A percentile compares a stretch with the other conserved stretches of the same genome.
phyloP scores from a whole-genome alignment of 768 basidiomycete species.

The Hypholoma sublateritium region DNA sequence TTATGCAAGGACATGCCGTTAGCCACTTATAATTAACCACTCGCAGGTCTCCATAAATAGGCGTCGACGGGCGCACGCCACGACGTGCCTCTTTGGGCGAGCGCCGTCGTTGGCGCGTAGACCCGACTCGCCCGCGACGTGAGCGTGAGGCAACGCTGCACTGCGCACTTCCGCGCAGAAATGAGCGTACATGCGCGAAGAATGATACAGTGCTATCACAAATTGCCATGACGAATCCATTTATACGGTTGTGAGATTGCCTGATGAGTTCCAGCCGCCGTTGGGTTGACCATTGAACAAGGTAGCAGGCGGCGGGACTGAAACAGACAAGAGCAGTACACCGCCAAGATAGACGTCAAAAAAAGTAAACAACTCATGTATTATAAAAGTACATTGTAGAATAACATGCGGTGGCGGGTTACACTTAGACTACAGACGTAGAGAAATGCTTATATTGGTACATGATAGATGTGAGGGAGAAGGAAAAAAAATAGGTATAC shows the following conservation, averaged over 20 bases:
- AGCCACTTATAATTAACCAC: background rate
- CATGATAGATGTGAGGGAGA: background rate
- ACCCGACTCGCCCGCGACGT: background rate
- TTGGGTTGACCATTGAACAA: background rate
- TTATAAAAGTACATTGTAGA: conserved; percentile 1
- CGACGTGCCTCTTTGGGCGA: background rate
- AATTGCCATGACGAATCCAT: background rate
- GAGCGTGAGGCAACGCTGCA: too few species aligned
- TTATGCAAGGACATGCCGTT: background rate
- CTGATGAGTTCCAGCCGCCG: background rate
- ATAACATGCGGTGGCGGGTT: background rate
- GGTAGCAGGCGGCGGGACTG: background rate
- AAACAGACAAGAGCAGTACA: too few species aligned
- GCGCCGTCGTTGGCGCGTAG: background rate
- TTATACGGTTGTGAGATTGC: background rate
- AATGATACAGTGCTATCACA: background rate
- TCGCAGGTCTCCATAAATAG: background rate
- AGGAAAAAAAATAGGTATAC: background rate
- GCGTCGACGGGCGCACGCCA: background rate
- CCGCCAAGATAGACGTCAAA: too few species aligned
- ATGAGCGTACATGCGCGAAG: background rate
- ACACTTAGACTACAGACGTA: background rate
- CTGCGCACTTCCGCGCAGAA: too few species aligned
- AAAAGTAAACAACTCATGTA: background rate
- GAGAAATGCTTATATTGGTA: background rate